Base-by-base conservation (phyloP, 2,329 filamentous ascomycete species). In the Ophiostoma sp. region DNA sequence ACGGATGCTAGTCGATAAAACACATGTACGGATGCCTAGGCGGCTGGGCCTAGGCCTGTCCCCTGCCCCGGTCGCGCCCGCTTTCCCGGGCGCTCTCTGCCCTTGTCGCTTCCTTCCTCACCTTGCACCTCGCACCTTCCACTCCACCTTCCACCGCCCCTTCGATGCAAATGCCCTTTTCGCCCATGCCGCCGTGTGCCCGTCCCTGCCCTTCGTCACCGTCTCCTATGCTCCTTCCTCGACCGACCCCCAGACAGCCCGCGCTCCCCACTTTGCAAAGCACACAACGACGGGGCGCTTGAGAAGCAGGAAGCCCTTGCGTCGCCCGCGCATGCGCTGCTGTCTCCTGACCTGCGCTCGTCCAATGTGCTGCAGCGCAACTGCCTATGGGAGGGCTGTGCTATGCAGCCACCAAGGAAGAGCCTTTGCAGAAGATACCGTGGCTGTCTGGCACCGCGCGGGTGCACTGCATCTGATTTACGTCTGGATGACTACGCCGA, bases 131-230 rank as follows among this genome's bases (percentile, higher is more conserved):
- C 27, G 47, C 55, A 60, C 58, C 58, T 62, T 40, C 6, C 42
- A 44, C 45, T 38, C 65, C 55, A 45, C 36, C 38, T 67, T 67
- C 68, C 68, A 69, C 66, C 68, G 68, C 68, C 64, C 66, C 68
- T 69, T 69, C 63, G 44, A 69, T 67, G 52, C 36, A 40, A 67
- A 67, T 66, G 45, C 68, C 68, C 8, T 62, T 67, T 66, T 65
- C 55, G 40, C 66, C 47, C 49, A 41, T n/a, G 44, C 27, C 27
- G 27, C 27, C 27, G 27, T 27, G 27, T 27, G 27, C 27, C 27
- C 27, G 27, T 2, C 27, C 27, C 27, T 27, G 27, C 27, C 27
- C 27, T 27, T 27, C 27, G 27, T 27, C 27, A 27, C 27, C 27
- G 27, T 27, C 27, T 27, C 27, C 27, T 45, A 52, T 45, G 44